Conservation (phyloP, 164 flowering plant species). For the Saururus chinensis region DNA sequence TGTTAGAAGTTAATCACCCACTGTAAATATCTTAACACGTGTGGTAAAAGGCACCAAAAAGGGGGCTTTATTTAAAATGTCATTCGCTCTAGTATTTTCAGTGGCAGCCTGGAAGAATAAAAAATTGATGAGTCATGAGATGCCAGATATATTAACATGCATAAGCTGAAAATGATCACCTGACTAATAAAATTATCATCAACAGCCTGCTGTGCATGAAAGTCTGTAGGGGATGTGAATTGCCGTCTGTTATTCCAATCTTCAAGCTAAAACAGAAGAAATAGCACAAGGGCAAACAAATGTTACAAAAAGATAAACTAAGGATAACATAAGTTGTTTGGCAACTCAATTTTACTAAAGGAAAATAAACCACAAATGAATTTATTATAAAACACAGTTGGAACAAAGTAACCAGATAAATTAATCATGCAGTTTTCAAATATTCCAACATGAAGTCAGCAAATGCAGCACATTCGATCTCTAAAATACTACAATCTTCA, state of each 20-base stretch:
- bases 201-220: conserved; percentile 85
- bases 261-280: conserved; percentile 52
- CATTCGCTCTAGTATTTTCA: conserved; percentile 70
- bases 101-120: conserved; percentile 48
- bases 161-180: conserved; percentile 26
- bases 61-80: conserved; percentile 82
- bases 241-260: conserved; percentile 91
- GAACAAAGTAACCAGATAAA: background rate
- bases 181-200: conserved; percentile 77
- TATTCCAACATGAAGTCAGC: too few species aligned
- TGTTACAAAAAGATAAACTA: background rate
- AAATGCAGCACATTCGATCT: too few species aligned
- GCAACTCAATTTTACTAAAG: background rate
- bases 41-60: conserved; percentile 92
- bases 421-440: too few species aligned
- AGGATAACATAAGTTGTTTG: background rate
- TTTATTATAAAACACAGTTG: background rate
- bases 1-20: conserved; percentile 26
- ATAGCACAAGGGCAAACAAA: background rate
- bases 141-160: background rate
- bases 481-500: too few species aligned
- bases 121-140: conserved; percentile 1
- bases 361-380: background rate
- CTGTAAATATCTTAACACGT: conserved; percentile 85
- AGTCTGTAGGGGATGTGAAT: conserved; percentile 70